Evolutionary conservation across 2,329 filamentous ascomycete genomes (phyloP).

Genomic region (Paramyrothecium sp.): DNA sequence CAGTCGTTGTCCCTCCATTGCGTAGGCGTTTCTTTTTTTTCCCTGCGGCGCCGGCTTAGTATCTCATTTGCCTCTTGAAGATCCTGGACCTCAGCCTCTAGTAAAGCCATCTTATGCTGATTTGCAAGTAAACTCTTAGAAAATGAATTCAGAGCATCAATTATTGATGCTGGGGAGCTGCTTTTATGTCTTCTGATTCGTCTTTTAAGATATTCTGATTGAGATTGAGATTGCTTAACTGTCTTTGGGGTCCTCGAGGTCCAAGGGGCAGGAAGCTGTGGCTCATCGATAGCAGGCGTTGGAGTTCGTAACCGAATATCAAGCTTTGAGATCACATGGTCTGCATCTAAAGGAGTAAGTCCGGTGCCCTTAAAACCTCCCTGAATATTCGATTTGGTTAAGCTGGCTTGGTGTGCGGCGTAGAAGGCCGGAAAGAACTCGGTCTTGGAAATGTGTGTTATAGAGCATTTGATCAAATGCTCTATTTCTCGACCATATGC

Average conservation of each 20-base stretch:
- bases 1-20: conserved; percentile 5
- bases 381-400: conserved; percentile 25
- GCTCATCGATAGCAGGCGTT: conserved; percentile 1
- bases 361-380: conserved; percentile 27
- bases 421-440: too few species aligned
- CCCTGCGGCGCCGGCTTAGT: not conserved
- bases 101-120: too few species aligned
- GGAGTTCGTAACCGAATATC: too few species aligned
- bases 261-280: conserved; percentile 1
- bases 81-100: too few species aligned
- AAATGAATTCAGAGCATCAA: too few species aligned
- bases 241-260: conserved; percentile 1
- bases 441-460: too few species aligned
- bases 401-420: conserved; percentile 16
- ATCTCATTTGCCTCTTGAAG: conserved; percentile 1
- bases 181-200: too few species aligned
- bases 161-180: too few species aligned
- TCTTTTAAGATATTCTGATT: too few species aligned
- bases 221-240: not conserved
- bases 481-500: too few species aligned
- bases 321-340: conserved; percentile 27
- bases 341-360: conserved; percentile 26
- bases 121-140: too few species aligned
- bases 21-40: conserved; percentile 2
- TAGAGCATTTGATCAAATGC: too few species aligned